Percentiles rank a stretch among this genome's conserved stretches.
Evolutionary conservation across 805 yeast species (phyloP).

Genomic region (Saccharomycopsis babjevae): DNA sequence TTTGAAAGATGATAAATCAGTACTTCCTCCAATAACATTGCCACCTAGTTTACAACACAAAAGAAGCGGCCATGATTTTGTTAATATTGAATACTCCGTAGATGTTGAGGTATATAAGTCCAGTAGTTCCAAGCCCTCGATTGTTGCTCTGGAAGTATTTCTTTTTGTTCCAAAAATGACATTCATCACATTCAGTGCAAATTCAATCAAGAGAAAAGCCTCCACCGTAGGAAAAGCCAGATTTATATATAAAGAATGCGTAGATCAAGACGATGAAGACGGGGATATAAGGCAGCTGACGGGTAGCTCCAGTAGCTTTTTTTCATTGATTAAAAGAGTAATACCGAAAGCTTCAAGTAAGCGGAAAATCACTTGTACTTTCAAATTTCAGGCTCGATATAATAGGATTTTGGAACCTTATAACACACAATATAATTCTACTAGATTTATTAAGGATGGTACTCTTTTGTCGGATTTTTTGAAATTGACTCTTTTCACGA

Average conservation of each 20-base stretch:
- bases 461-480: constrained; percentile 8
- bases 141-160: constrained; percentile 1
- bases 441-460: constrained; percentile 10
- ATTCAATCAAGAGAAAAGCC: neutral
- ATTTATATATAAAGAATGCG: constrained; percentile 6
- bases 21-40: constrained; percentile 9
- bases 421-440: constrained; percentile 10
- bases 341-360: neutral
- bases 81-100: constrained; percentile 10
- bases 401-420: constrained; percentile 13
- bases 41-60: constrained; percentile 15
- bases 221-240: constrained; percentile 1
- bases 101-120: constrained; percentile 10
- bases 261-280: neutral
- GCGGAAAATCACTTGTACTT: constrained; percentile 1
- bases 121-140: constrained; percentile 8
- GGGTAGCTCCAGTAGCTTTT: neutral
- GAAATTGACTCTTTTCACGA: constrained; percentile 8
- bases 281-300: neutral
- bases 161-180: constrained; percentile 14
- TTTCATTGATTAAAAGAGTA: constrained; percentile 7
- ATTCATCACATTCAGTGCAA: constrained; percentile 10
- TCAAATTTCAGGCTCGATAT: constrained; percentile 11
- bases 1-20: constrained; percentile 13
- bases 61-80: constrained; percentile 7